Percentiles rank a stretch among this genome's conserved stretches.
phyloP scores from a whole-genome alignment of 1,139 yeast genomes.

The Maudiozyma humilis region DNA sequence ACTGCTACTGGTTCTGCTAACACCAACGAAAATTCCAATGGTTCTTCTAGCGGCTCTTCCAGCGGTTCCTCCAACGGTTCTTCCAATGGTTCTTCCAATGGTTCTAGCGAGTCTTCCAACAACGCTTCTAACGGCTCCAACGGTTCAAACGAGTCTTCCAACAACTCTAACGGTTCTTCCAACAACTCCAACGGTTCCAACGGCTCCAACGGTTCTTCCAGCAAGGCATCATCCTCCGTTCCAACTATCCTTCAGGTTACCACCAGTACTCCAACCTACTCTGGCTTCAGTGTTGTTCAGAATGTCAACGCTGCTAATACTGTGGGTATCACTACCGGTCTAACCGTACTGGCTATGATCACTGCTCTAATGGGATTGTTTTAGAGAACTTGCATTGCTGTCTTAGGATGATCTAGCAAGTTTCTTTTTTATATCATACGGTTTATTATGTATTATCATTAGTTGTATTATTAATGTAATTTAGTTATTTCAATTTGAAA shows the following conservation, averaged over 20 bases:
- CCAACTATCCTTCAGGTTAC: slow-evolving; percentile 3
- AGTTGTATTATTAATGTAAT: neutral
- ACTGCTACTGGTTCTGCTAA: slow-evolving; percentile 2
- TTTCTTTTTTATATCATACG: slow-evolving; percentile 12
- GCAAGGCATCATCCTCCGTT: neutral
- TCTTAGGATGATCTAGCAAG: neutral
- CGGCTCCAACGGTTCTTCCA: neutral
- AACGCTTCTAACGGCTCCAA: neutral
- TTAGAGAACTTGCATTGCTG: neutral
- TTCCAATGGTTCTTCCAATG: slow-evolving; percentile 1
- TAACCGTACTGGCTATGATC: slow-evolving; percentile 1
- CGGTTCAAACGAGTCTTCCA: neutral
- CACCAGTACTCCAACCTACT: neutral
- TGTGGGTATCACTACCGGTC: neutral
- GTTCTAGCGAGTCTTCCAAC: neutral
- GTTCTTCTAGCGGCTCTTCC: neutral
- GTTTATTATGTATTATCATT: neutral
- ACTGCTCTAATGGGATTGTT: neutral
- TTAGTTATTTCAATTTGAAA: too few relatives aligned
- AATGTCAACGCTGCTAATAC: slow-evolving; percentile 3
- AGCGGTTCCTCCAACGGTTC: neutral
- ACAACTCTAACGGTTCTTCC: neutral
- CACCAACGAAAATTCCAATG: neutral
- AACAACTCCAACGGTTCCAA: neutral
- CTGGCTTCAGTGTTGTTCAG: slow-evolving; percentile 1